phyloP scores from a whole-genome alignment of 108 stramenopile genomes.

The Cyclotella atomus region DNA sequence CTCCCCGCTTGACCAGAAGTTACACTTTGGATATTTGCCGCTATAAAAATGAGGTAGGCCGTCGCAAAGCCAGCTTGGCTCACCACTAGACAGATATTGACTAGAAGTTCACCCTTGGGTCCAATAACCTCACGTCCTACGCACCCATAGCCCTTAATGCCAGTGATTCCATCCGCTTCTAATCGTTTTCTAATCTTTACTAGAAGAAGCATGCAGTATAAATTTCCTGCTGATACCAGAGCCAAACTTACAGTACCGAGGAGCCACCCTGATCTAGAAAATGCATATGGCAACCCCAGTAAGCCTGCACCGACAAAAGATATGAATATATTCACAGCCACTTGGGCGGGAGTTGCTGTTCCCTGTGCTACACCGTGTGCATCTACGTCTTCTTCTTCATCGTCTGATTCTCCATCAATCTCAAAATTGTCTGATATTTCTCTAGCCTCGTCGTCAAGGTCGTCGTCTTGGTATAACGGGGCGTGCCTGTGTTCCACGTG shows the following conservation, averaged over 20 bases:
- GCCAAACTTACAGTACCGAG: constrained; percentile 56
- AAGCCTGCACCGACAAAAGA: constrained; percentile 85
- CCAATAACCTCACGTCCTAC: constrained; percentile 65
- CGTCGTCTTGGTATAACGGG: neutral
- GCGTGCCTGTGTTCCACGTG: neutral
- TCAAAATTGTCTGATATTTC: neutral
- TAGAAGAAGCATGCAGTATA: constrained; percentile 78
- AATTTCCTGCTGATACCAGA: constrained; percentile 58
- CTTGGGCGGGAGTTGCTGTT: constrained; percentile 53
- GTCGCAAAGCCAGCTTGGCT: constrained; percentile 82
- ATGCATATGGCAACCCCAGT: constrained; percentile 76
- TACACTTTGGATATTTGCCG: constrained; percentile 69
- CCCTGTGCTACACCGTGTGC: constrained; percentile 40
- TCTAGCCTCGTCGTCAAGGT: neutral
- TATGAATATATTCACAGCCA: constrained; percentile 76
- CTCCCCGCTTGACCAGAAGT: constrained; percentile 32
- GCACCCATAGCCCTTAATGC: constrained; percentile 62
- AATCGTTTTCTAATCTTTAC: constrained; percentile 48
- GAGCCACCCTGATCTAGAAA: constrained; percentile 71
- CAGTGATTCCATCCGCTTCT: constrained; percentile 27
- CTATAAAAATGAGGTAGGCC: constrained; percentile 84
- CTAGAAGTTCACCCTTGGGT: constrained; percentile 56
- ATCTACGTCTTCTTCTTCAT: neutral
- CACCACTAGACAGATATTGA: constrained; percentile 75
- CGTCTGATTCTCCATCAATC: constrained; percentile 8